Evolutionary conservation across 179 eudicot genomes (phyloP), one percentile per base, ranked within the genome.

Genomic region (Patellifolia procumbens): DNA sequence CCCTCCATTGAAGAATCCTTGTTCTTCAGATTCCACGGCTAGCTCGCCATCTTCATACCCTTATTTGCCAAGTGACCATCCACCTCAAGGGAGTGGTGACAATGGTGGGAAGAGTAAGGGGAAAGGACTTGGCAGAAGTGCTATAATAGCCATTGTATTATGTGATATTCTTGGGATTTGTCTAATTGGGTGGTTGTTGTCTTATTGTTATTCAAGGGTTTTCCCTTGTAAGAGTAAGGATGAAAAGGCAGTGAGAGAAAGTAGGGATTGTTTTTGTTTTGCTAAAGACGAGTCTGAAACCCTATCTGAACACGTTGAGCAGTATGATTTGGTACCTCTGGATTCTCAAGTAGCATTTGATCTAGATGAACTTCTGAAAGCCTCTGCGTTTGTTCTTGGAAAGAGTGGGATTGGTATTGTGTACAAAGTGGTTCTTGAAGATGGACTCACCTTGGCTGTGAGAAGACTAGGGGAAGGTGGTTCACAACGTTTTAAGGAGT

Each of bases 391-490:
- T 72, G 99, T 95, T 72, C 75, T 95, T 3, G 99, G 98, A 24
- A 95, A 95, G 86, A 95, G 99, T 76, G 98, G 96, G 65, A 95
- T 90, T 72, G 99, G 99, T 58, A 95, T 95, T 82, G 98, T 95
- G 66, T 95, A 95, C 78, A 95, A 93, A 66, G 99, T 95, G 59
- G 98, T 93, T 77, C 96, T 93, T 37, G 99, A 93, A 73, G 98
- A 87, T 70, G 98, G 97, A 70, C 79, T 85, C 62, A 87, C 85
- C 11, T 84, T 95, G 81, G 98, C 99, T 28, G 99, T 95, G 51
- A 91, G 99, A 75, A 85, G 99, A 83, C 81, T 95, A 63, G 98
- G 99, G 3, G 99, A 95, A 87, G 99, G 99, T 7, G 99, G 99
- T 71, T 89, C 96, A 1, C 98, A 93, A 77, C 81, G 99, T 81